A percentile compares a stretch with the other conserved stretches of the same genome.
phyloP scores from a whole-genome alignment of 2,329 filamentous ascomycete species.

The Pseudocercospora eumusae region DNA sequence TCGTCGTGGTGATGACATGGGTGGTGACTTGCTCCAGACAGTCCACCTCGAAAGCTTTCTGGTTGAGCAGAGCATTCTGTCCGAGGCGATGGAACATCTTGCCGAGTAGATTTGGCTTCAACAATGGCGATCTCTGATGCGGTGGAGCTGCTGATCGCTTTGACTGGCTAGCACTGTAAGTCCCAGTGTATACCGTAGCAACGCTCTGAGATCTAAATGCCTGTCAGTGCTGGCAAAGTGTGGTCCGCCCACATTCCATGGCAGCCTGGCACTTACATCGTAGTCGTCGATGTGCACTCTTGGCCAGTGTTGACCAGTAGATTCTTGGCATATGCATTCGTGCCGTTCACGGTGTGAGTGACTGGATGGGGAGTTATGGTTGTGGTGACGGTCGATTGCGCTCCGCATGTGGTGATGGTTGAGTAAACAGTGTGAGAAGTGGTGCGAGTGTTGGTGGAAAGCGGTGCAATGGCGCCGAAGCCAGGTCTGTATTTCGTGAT shows the following conservation, averaged over 20 bases:
- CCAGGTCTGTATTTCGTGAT: conserved; percentile 28
- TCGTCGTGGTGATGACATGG: conserved; percentile 25
- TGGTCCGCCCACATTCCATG: not conserved
- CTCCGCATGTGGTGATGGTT: conserved; percentile 26
- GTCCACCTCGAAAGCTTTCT: conserved; percentile 30
- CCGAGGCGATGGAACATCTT: conserved; percentile 26
- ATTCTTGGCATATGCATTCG: not conserved
- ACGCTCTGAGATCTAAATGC: conserved; percentile 20
- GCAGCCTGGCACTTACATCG: conserved; percentile 22
- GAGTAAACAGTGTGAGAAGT: conserved; percentile 24
- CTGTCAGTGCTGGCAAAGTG: not conserved
- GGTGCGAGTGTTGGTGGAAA: conserved; percentile 25
- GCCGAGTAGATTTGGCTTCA: conserved; percentile 14
- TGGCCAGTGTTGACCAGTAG: conserved; percentile 11
- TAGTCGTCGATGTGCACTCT: conserved; percentile 26
- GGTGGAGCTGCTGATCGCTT: conserved; percentile 30
- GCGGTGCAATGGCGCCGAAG: conserved; percentile 7
- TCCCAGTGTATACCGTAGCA: conserved; percentile 32
- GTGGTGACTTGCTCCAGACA: conserved; percentile 32
- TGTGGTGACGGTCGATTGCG: conserved; percentile 21
- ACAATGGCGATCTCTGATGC: conserved; percentile 13
- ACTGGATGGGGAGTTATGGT: conserved; percentile 29
- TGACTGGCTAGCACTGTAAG: conserved; percentile 27
- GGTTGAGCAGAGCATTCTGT: conserved; percentile 21
- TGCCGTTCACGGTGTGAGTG: conserved; percentile 18